Conservation (phyloP, 495 filamentous ascomycete genomes). For the Penicillium taxi region DNA sequence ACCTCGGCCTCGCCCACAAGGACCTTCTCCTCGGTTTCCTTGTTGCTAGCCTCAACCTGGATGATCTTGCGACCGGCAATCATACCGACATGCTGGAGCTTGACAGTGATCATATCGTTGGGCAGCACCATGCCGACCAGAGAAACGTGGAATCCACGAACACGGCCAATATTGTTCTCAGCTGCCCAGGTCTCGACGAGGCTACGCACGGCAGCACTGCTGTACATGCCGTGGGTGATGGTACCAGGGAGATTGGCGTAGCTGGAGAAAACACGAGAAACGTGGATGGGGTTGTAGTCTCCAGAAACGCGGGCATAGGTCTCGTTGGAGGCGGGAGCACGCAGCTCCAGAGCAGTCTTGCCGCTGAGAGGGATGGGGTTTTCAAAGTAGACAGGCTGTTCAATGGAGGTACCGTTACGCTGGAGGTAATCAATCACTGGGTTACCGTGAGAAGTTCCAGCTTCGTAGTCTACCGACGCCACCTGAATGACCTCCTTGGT, state of each 20-base stretch:
- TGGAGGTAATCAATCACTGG: constrained; percentile 94
- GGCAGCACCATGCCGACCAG: constrained; percentile 97
- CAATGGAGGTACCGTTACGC: constrained; percentile 84
- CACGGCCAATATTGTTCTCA: constrained; percentile 95
- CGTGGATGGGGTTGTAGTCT: constrained; percentile 98
- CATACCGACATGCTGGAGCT: constrained; percentile 95
- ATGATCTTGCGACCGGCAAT: constrained; percentile 97
- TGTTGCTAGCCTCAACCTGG: constrained; percentile 90
- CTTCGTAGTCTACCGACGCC: constrained; percentile 88
- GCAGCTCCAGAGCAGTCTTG: constrained; percentile 76
- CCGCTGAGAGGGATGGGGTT: constrained; percentile 93
- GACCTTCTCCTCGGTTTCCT: constrained; percentile 92
- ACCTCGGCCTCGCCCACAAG: constrained; percentile 93
- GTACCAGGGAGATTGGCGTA: constrained; percentile 94
- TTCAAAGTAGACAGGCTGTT: constrained; percentile 95
- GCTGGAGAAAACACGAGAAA: constrained; percentile 88
- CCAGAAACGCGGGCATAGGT: constrained; percentile 96
- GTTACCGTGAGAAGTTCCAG: constrained; percentile 84
- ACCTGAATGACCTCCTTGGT: constrained; percentile 97
- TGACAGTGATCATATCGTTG: constrained; percentile 88
- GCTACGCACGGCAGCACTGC: constrained; percentile 92
- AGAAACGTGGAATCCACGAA: constrained; percentile 90
- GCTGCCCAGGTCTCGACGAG: constrained; percentile 99
- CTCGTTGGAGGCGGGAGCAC: constrained; percentile 94
- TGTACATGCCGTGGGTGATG: constrained; percentile 99